Base-by-base conservation (phyloP, 768 basidiomycete species). In the Termitomyces sp. region DNA sequence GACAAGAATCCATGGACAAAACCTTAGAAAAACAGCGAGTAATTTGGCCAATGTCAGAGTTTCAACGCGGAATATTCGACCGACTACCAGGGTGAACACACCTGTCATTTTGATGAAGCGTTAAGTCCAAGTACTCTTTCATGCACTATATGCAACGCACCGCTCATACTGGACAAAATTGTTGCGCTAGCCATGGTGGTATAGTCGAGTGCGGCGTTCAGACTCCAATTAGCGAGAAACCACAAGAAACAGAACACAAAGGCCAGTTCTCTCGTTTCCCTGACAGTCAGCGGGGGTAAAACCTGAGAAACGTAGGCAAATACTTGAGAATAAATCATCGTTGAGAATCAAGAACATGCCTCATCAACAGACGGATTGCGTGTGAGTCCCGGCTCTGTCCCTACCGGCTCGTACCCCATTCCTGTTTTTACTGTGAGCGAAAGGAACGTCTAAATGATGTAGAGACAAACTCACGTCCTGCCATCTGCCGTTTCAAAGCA, bases 121-220 rank as follows among this genome's bases (percentile, higher is more conserved):
- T 42, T 11, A 30, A 3, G 36, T 24, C 52, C 15, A 20, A 46
- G 37, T 31, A 42, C 4, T 7, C 46, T 13, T 58, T 44, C 24
- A 18, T 41, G 8, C 41, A 52, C 9, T 41, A 30, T 39, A 20
- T 49, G 15, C 47, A 37, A 70, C 86, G 36, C 64, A 94, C 95
- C 94, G 63, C 93, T 95, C 78, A 87, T 95, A 67, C 88, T 87
- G 2, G 91, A 89, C 54, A 97, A 72, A 39, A 98, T 88, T 4
- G 95, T 97, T 20, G 92, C 85, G 70, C 93, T 96, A 2, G 93
- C 92, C n/a, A 98, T 95, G 66, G 88, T 93, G 1, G 96, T 98
- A 69, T 88, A 90, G 33, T 83, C 86, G 47, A 98, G 78, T 20
- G 90, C 79, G 1, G 87, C 88, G 68, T 95, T 97, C 33, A 96